phyloP scores from a whole-genome alignment of 2,329 filamentous ascomycete genomes.

The Colletotrichum nymphaeae region DNA sequence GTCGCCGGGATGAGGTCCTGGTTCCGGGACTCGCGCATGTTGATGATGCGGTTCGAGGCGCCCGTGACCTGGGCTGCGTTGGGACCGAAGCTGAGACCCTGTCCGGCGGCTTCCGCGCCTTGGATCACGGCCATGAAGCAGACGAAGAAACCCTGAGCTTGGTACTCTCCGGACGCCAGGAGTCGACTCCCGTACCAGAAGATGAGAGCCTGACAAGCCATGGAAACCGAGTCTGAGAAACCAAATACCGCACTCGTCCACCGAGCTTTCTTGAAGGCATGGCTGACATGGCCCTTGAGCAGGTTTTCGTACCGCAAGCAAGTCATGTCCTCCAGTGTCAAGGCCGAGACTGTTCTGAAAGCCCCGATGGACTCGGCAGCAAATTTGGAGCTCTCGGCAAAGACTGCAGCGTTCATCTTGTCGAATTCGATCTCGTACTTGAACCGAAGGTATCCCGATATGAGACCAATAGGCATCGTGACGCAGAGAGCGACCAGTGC shows the following conservation, averaged over 20 bases:
- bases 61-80: constrained; percentile 71
- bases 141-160: constrained; percentile 60
- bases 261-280: constrained; percentile 70
- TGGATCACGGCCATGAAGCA: constrained; percentile 76
- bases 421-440: constrained; percentile 75
- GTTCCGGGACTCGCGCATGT: constrained; percentile 57
- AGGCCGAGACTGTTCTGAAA: constrained; percentile 76
- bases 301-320: constrained; percentile 69
- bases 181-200: constrained; percentile 76
- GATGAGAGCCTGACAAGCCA: constrained; percentile 72
- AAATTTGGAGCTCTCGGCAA: constrained; percentile 78
- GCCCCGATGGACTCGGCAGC: constrained; percentile 80
- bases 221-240: constrained; percentile 73
- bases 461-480: constrained; percentile 61
- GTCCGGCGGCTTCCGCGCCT: constrained; percentile 74
- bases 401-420: constrained; percentile 74
- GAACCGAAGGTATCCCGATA: constrained; percentile 62
- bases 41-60: constrained; percentile 70
- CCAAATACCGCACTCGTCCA: constrained; percentile 75
- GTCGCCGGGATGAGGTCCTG: constrained; percentile 44
- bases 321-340: constrained; percentile 77
- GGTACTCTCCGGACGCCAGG: constrained; percentile 62
- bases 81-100: constrained; percentile 75
- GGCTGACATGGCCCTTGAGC: constrained; percentile 67
- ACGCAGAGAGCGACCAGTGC: constrained; percentile 75